Evolutionary conservation across 495 filamentous ascomycete species (phyloP).

Genomic region (Bombardia bombarda): DNA sequence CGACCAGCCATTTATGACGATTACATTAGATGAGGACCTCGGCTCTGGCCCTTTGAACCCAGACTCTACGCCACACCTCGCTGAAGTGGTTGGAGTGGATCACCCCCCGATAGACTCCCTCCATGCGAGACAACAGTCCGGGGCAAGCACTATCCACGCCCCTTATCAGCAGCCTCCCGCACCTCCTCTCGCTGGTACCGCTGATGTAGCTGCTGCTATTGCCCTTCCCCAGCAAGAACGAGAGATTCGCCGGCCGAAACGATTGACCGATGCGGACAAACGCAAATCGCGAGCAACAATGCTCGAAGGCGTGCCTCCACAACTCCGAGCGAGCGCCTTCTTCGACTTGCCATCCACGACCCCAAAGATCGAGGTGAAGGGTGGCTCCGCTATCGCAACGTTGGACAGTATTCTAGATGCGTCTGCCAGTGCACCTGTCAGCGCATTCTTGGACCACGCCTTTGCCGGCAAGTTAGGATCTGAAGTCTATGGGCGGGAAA

Average conservation of each 20-base stretch:
- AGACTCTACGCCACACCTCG: slow-evolving; percentile 5
- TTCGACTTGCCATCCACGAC: slow-evolving; percentile 64
- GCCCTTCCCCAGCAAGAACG: slow-evolving; percentile 6
- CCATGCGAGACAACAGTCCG: slow-evolving; percentile 19
- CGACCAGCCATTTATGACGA: slow-evolving; percentile 15
- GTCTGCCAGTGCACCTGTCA: slow-evolving; percentile 87
- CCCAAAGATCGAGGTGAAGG: slow-evolving; percentile 57
- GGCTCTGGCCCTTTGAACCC: not conserved
- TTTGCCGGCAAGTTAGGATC: slow-evolving; percentile 65
- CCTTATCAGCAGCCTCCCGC: slow-evolving; percentile 16
- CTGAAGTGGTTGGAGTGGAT: slow-evolving; percentile 8
- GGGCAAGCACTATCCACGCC: slow-evolving; percentile 25
- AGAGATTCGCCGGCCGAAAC: slow-evolving; percentile 19
- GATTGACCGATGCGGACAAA: slow-evolving; percentile 23
- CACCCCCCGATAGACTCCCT: not conserved
- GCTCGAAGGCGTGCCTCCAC: slow-evolving; percentile 60
- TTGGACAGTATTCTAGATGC: slow-evolving; percentile 92
- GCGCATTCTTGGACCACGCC: slow-evolving; percentile 88
- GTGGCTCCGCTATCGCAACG: slow-evolving; percentile 76
- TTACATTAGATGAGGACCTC: slow-evolving; percentile 4
- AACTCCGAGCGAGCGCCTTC: slow-evolving; percentile 83
- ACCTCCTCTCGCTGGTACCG: not conserved
- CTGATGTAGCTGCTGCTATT: not conserved
- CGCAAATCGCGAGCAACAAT: slow-evolving; percentile 31
- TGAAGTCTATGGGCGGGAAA: slow-evolving; percentile 53